A percentile compares a stretch with the other conserved stretches of the same genome.
Evolutionary conservation across 2,329 filamentous ascomycete genomes (phyloP).

Genomic region (Thielaviopsis punctulata): DNA sequence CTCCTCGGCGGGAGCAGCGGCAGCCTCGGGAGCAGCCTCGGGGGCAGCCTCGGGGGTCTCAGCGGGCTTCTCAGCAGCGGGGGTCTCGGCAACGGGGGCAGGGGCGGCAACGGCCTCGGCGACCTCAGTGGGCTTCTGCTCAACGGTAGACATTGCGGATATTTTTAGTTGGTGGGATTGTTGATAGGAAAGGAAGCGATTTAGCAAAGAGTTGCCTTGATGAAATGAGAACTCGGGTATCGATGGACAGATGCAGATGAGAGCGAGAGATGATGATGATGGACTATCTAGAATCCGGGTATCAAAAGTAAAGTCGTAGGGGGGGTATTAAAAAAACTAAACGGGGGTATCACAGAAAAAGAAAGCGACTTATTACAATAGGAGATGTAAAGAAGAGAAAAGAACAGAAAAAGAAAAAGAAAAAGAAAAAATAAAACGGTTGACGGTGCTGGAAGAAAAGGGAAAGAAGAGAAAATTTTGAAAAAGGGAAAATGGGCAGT

Average conservation of each 20-base stretch:
- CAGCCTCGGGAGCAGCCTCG: slow-evolving; percentile 26
- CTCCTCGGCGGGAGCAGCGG: slow-evolving; percentile 24
- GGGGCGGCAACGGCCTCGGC: slow-evolving; percentile 25
- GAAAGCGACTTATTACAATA: slow-evolving; percentile 23
- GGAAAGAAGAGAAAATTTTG: slow-evolving; percentile 21
- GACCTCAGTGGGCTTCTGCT: slow-evolving; percentile 51
- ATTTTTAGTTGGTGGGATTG: slow-evolving; percentile 11
- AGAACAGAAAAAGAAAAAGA: slow-evolving; percentile 27
- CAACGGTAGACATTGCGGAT: slow-evolving; percentile 51
- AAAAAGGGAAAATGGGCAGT: slow-evolving; percentile 20
- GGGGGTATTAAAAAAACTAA: slow-evolving; percentile 11
- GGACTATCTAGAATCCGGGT: slow-evolving; percentile 12
- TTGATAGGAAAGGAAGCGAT: slow-evolving; percentile 9
- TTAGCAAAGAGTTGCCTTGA: slow-evolving; percentile 19
- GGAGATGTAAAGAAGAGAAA: slow-evolving; percentile 31
- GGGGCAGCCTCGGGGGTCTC: slow-evolving; percentile 21
- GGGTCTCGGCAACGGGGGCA: slow-evolving; percentile 23
- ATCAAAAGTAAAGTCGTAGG: slow-evolving; percentile 12
- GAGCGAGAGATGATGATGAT: slow-evolving; percentile 1
- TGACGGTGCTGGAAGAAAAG: slow-evolving; percentile 18
- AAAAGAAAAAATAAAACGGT: slow-evolving; percentile 21
- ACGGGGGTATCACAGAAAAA: slow-evolving; percentile 21
- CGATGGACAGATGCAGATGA: slow-evolving; percentile 18
- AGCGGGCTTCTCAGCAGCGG: slow-evolving; percentile 20
- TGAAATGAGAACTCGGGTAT: slow-evolving; percentile 16